Conservation (phyloP, 2,329 filamentous ascomycete species). For the Taxawa tesnikishii region DNA sequence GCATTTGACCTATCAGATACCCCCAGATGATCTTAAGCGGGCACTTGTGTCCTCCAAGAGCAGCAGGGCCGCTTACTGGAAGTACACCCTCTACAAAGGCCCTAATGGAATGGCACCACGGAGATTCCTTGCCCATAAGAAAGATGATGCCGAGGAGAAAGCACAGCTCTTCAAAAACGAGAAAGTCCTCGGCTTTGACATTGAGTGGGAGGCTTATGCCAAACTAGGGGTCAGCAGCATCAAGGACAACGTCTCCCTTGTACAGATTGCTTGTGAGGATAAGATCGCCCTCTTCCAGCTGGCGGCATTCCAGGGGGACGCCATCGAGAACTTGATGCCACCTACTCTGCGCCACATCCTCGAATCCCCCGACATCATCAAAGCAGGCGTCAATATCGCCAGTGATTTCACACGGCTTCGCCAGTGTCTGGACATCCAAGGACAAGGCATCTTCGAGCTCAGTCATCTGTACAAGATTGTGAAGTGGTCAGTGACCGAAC, state of each 20-base stretch:
- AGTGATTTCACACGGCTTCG: conserved; percentile 53
- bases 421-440: conserved; percentile 52
- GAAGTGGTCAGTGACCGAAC: conserved; percentile 47
- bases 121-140: conserved; percentile 67
- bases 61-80: conserved; percentile 36
- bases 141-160: conserved; percentile 54
- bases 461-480: conserved; percentile 73
- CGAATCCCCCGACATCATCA: conserved; percentile 56
- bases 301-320: conserved; percentile 39
- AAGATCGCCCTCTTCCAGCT: conserved; percentile 75
- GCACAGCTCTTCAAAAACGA: conserved; percentile 55
- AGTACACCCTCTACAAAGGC: conserved; percentile 53
- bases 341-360: conserved; percentile 61
- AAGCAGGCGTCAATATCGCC: conserved; percentile 65
- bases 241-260: conserved; percentile 62
- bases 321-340: conserved; percentile 46
- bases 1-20: conserved; percentile 3
- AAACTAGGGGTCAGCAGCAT: conserved; percentile 26
- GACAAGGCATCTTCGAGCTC: conserved; percentile 62
- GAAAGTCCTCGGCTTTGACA: conserved; percentile 70
- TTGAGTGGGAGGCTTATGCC: conserved; percentile 60
- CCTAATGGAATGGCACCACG: conserved; percentile 42
- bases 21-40: conserved; percentile 2
- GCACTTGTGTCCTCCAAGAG: conserved; percentile 4
- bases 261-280: conserved; percentile 69